Conservation (phyloP, 805 yeast genomes). For the Scheffersomyces ergatensis region DNA sequence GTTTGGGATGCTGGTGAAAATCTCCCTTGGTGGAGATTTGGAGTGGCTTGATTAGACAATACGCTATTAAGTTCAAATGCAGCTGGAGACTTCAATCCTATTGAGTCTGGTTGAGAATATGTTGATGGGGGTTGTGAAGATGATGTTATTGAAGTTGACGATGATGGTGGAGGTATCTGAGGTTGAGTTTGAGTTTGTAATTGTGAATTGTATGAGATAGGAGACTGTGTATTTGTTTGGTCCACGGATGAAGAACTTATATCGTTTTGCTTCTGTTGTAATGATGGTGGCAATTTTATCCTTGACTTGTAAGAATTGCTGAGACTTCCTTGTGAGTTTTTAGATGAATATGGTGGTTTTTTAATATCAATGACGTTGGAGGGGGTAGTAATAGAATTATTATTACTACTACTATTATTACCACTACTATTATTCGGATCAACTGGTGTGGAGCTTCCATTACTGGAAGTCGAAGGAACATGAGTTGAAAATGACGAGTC, state of each 20-base stretch:
- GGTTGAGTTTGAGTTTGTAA: not conserved
- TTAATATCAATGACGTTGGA: not conserved
- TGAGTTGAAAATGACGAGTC: not conserved
- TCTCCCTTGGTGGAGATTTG: not conserved
- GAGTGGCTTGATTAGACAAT: not conserved
- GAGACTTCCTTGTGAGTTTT: constrained; percentile 12
- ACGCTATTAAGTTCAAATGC: not conserved
- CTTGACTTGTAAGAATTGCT: constrained; percentile 28
- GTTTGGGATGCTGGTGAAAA: not conserved
- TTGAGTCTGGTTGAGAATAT: not conserved
- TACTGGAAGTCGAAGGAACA: not conserved
- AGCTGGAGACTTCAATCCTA: constrained; percentile 1
- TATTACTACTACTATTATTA: too few species aligned
- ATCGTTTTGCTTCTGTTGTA: constrained; percentile 12
- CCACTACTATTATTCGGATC: too few species aligned
- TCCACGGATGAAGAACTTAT: not conserved
- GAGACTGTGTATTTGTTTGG: not conserved
- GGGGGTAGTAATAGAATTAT: too few species aligned
- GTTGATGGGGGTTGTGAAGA: not conserved
- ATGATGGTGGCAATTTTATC: constrained; percentile 29
- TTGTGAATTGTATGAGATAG: not conserved
- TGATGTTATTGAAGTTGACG: not conserved
- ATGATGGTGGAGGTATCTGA: not conserved
- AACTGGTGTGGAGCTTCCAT: not conserved
- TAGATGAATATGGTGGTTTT: not conserved